Evolutionary conservation across 352 stramenopile genomes (phyloP), one percentile per base, ranked within the genome.

Genomic region (Plasmopara muralis): DNA sequence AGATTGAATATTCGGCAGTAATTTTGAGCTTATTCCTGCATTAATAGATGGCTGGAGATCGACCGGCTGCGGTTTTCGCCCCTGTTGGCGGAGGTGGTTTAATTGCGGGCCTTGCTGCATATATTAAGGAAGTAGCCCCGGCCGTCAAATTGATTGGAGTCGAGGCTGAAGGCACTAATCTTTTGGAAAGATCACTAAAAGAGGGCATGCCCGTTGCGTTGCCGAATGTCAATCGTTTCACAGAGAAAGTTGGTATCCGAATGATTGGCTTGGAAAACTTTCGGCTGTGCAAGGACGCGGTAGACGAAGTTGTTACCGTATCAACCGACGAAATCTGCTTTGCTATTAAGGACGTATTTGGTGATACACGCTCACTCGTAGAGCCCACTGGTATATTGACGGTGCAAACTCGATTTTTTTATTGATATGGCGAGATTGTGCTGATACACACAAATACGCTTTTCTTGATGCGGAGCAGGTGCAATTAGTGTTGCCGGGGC

Each of bases 281-380:
- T 63, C 77, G 93, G 7, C 56, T 99, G 14, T 98, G 93, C 62
- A 87, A 86, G 20, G 69, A 91, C 29, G 74, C 98, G 30, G 93
- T 98, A 9, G 95, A 99, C 71, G 93, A 96, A 30, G 97, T 98
- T 65, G 75, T 99, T 37, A 98, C 95, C 2, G 95, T 98, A 4
- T 85, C 83, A 47, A 99, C 93, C 3, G 96, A 99, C 68, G 91
- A 98, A 68, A 95, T 97, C 56, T 95, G 87, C 64, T 74, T 81
- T 25, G 90, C 89, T 2, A 97, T 97, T 61, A 97, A 97, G 65
- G 68, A 91, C 33, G 82, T 92, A 12, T 97, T 97, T 55, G 85
- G 92, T n/a, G 89, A 97, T 59, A 97, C 89, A 8, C 89, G 94
- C 16, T 92, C 85, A 46, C 83, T 99, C 25, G 91, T 99, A 62